Base-by-base conservation (phyloP, 75 land plant species). In the Ceratopteris richardii region DNA sequence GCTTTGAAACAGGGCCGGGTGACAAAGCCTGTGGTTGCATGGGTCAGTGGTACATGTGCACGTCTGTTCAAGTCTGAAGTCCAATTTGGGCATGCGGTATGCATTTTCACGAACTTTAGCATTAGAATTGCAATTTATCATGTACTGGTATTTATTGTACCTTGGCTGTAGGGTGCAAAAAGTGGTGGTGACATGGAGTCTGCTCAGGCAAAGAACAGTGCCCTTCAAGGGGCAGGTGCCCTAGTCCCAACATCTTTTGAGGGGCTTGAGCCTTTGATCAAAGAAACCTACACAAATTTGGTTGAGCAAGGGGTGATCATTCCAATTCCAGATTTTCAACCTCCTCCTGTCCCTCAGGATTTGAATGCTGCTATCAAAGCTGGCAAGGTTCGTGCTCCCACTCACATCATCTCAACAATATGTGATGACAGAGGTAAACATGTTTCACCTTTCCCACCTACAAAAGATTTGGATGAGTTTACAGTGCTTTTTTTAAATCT, bases 41-140 rank as follows among this genome's bases (percentile, higher is more conserved):
- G 96, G 96, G 96, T 93, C 41, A 89, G 98, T 57, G 98, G 98
- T 39, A 93, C 98, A 10, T 93, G 98, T 73, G 98, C 98, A 25
- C 71, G 76, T 21, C 83, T 93, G 22, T 93, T 93, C 74, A 93
- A 93, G 74, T 93, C 98, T n/a, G 98, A 93, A 80, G 98, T 93
- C 16, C 98, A 93, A 61, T 93, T 93, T 79, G 98, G 96, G 44
- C 96, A 93, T 75, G 98, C 96, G 54, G 98, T 92, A 67, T 82
- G 97, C 51, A 51, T 39, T 22, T 14, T 43, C n/a, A n/a, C n/a
- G n/a, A n/a, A n/a, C n/a, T n/a, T n/a, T n/a, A n/a, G n/a, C n/a
- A n/a, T n/a, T n/a, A n/a, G n/a, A n/a, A n/a, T n/a, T n/a, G n/a
- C n/a, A n/a, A n/a, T n/a, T n/a, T n/a, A n/a, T n/a, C n/a, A n/a